Percentiles rank a stretch among this genome's conserved stretches.
These are phyloP conservation scores for Goffeauzyma gilvescens DNA, from an alignment of 768 basidiomycete species.

Conservation along the genomic window DNA sequence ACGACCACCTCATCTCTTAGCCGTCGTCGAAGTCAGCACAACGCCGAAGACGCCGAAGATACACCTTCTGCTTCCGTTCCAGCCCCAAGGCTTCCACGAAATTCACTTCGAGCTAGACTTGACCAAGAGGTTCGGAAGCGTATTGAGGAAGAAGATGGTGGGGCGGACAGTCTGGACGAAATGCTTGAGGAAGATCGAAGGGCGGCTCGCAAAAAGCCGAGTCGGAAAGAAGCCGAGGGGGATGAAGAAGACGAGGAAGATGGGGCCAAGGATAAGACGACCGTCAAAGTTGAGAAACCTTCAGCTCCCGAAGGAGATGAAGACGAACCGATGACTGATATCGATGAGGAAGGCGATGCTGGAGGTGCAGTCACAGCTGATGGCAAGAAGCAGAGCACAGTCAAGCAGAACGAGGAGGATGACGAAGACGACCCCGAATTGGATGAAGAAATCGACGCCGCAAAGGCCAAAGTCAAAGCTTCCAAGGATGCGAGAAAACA, in stretches of 20 bases:
- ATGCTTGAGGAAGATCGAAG: not conserved
- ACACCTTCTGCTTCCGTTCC: too few relatives aligned
- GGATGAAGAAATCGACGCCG: not conserved
- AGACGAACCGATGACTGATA: constrained; percentile 41
- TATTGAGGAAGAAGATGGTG: not conserved
- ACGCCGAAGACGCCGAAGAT: too few relatives aligned
- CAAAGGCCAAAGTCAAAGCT: not conserved
- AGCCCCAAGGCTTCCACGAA: too few relatives aligned
- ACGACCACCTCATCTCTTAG: not conserved
- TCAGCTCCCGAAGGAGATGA: constrained; percentile 23
- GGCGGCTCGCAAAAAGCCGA: not conserved
- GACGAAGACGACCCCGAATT: constrained; percentile 1
- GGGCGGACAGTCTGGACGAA: not conserved
- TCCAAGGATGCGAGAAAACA: not conserved
- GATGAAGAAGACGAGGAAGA: constrained; percentile 8
- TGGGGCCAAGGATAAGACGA: constrained; percentile 4
- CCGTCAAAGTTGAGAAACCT: not conserved
- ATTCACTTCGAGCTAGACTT: too few relatives aligned
- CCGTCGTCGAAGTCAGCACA: not conserved
- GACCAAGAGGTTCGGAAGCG: not conserved
- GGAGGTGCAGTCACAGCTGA: constrained; percentile 1
- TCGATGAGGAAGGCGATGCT: constrained; percentile 1
- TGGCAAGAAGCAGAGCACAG: constrained; percentile 9
- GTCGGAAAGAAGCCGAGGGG: not conserved
- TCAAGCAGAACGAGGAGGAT: not conserved